Evolutionary conservation across 2,329 filamentous ascomycete genomes (phyloP).

Genomic region (Pseudogymnoascus sp.): DNA sequence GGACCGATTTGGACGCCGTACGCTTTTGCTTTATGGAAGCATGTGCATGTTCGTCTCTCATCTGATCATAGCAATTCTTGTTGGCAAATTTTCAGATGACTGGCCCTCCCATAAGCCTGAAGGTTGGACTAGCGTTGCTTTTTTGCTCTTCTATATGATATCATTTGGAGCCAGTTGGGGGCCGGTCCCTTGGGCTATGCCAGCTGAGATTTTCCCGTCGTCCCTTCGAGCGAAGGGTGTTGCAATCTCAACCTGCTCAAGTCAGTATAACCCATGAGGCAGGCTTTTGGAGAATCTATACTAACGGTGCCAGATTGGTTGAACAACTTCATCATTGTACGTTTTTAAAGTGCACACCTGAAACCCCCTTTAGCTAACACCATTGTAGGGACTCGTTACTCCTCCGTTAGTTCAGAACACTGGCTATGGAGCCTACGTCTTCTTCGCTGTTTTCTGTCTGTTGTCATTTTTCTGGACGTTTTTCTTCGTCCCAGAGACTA

Average conservation of each 20-base stretch:
- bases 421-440: constrained; percentile 50
- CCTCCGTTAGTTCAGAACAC: constrained; percentile 56
- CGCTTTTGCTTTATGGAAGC: constrained; percentile 40
- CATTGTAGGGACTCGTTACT: constrained; percentile 46
- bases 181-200: constrained; percentile 32
- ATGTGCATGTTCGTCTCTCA: constrained; percentile 41
- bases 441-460: constrained; percentile 47
- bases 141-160: constrained; percentile 55
- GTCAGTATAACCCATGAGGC: background rate
- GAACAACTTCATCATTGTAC: constrained; percentile 40
- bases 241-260: constrained; percentile 55
- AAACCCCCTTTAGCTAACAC: background rate
- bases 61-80: constrained; percentile 46
- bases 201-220: constrained; percentile 56
- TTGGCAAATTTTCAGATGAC: constrained; percentile 44
- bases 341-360: background rate
- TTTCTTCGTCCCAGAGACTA: constrained; percentile 52
- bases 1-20: constrained; percentile 41
- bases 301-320: constrained; percentile 43
- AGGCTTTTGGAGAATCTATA: background rate
- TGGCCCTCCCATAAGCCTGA: constrained; percentile 45
- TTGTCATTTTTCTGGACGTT: constrained; percentile 45
- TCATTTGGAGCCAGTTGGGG: constrained; percentile 40
- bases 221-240: constrained; percentile 58
- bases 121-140: constrained; percentile 48